Conservation (phyloP, 768 basidiomycete species). For the Coprinopsis cinerea region DNA sequence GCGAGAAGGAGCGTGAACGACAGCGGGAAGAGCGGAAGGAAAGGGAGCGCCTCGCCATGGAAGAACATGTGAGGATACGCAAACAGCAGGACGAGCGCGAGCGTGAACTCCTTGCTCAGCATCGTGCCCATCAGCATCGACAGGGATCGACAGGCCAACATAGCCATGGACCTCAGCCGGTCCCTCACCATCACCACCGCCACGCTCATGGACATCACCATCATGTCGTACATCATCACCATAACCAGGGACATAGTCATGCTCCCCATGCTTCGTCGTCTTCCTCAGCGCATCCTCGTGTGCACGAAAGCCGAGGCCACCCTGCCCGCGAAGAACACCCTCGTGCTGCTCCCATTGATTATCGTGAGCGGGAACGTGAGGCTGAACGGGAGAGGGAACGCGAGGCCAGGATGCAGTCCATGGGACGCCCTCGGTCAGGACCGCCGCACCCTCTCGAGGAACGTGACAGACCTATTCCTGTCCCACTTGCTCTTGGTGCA, state of each 20-base stretch:
- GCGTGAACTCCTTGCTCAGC: not conserved
- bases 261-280: constrained; percentile 1
- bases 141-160: constrained; percentile 23
- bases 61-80: constrained; percentile 8
- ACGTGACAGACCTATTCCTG: constrained; percentile 5
- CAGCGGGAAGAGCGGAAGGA: constrained; percentile 4
- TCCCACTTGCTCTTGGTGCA: constrained; percentile 4
- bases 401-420: constrained; percentile 10
- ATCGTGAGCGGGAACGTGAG: constrained; percentile 15
- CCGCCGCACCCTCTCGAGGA: constrained; percentile 10
- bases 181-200: constrained; percentile 39
- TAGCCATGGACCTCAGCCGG: constrained; percentile 23
- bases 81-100: constrained; percentile 30
- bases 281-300: constrained; percentile 17
- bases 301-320: not conserved
- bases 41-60: constrained; percentile 3
- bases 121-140: constrained; percentile 25
- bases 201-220: constrained; percentile 49
- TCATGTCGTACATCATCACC: constrained; percentile 41
- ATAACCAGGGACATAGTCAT: constrained; percentile 18
- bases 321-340: constrained; percentile 6
- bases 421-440: constrained; percentile 6
- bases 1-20: constrained; percentile 22
- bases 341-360: constrained; percentile 7
- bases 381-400: constrained; percentile 13